Percentiles rank a stretch among this genome's conserved stretches.
Conservation (phyloP, 2,329 filamentous ascomycete genomes). For the Ampelomyces quisqualis region DNA sequence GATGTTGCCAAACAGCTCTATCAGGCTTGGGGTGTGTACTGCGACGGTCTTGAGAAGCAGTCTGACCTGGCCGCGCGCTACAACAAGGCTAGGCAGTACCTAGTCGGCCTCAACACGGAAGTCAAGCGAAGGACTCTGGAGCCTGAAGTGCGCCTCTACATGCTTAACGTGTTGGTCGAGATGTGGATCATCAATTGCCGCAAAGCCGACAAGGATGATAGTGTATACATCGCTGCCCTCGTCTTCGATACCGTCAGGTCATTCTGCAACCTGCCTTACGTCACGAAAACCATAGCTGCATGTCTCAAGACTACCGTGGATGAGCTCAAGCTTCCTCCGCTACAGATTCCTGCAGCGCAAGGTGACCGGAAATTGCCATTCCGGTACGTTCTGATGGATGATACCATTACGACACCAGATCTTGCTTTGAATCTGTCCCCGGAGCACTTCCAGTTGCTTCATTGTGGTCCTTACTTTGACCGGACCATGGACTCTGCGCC, state of each 20-base stretch:
- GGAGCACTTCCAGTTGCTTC: slow-evolving; percentile 65
- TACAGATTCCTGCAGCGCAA: slow-evolving; percentile 32
- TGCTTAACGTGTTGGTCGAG: slow-evolving; percentile 51
- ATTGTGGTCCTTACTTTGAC: slow-evolving; percentile 73
- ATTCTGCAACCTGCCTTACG: slow-evolving; percentile 28
- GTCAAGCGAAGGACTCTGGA: slow-evolving; percentile 45
- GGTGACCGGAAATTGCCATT: slow-evolving; percentile 50
- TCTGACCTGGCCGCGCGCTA: slow-evolving; percentile 49
- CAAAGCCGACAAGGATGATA: slow-evolving; percentile 29
- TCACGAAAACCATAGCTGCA: slow-evolving; percentile 34
- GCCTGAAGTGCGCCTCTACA: slow-evolving; percentile 52
- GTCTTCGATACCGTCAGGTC: slow-evolving; percentile 35
- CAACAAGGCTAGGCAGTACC: slow-evolving; percentile 52
- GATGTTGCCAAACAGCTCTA: slow-evolving; percentile 45
- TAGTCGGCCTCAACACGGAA: slow-evolving; percentile 46
- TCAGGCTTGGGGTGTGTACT: slow-evolving; percentile 50
- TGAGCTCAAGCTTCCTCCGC: slow-evolving; percentile 43
- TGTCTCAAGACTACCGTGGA: slow-evolving; percentile 43
- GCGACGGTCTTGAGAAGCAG: slow-evolving; percentile 52
- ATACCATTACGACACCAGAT: slow-evolving; percentile 20
- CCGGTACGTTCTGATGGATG: slow-evolving; percentile 33
- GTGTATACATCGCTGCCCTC: slow-evolving; percentile 35
- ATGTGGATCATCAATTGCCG: slow-evolving; percentile 50
- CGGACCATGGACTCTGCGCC: slow-evolving; percentile 68
- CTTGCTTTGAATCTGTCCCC: slow-evolving; percentile 46